Base-by-base conservation (phyloP, 1,139 yeast species). In the Spathaspora sp. region DNA sequence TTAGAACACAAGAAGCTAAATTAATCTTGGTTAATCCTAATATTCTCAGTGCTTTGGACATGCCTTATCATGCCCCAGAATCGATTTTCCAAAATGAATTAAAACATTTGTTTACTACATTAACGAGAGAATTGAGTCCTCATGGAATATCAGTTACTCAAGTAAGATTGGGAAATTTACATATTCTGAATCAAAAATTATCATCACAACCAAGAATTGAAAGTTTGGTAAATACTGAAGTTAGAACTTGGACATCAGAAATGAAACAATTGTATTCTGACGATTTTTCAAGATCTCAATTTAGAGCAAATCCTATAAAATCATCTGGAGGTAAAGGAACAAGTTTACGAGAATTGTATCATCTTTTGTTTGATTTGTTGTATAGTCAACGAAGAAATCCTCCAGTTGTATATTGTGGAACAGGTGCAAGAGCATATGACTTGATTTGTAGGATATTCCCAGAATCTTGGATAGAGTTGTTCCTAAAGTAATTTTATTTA, bases 41-140 rank as follows among this genome's bases (percentile, higher is more conserved):
- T 39, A 70, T 78, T 16, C 63, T 75, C 7, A 68, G 79, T 46
- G 59, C 73, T 1, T 59, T 78, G 39, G 60, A 65, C 24, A 52
- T 78, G 52, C 78, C 82, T 7, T 79, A 72, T 57, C 81, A 78
- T 56, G 76, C 76, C 1, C 74, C 81, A 0, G 83, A 79, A 48
- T 65, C 74, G 1, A 53, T 77, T 13, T 72, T 71, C 29, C 74
- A 71, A 45, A 65, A 63, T 43, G 57, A 68, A 11, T 44, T 78
- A 24, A 65, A 67, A 38, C 59, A 65, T 25, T 55, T 78, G 6
- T 70, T 76, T 53, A 69, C 74, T 1, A 59, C 70, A 0, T 58
- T 74, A 43, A 57, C 72, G 0, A 60, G 76, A 47, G 84, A 76
- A 52, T 56, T 74, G 7, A 48, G 55, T 11, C 70, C 70, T 34